Conservation (phyloP, 139 green algal genomes). For the Micractinium conductrix region DNA sequence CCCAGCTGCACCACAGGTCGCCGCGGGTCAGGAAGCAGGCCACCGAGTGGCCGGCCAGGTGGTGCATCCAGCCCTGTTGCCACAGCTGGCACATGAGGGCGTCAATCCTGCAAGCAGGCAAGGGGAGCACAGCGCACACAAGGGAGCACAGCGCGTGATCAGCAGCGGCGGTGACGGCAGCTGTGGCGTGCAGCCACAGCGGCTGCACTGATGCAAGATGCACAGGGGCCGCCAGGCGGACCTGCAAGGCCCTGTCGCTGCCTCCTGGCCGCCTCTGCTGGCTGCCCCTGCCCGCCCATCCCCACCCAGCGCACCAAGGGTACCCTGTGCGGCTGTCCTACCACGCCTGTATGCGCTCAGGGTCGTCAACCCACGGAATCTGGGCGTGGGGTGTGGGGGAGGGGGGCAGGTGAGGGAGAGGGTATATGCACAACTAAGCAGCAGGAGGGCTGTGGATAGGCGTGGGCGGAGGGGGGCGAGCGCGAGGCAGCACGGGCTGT, state of each 20-base stretch:
- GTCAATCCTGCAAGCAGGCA: conserved; percentile 82
- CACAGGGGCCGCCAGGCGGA: too few relatives aligned
- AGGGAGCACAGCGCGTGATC: too few relatives aligned
- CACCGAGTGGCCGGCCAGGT: conserved; percentile 90
- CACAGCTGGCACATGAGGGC: conserved; percentile 82
- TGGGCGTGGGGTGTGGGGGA: neutral
- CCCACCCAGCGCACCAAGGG: conserved; percentile 46
- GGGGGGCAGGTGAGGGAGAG: neutral
- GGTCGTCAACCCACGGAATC: conserved; percentile 78
- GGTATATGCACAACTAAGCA: neutral
- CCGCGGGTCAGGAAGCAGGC: conserved; percentile 97
- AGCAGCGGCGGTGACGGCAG: too few relatives aligned
- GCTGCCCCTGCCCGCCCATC: neutral
- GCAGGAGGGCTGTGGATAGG: too few relatives aligned
- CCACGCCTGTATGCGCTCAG: conserved; percentile 73
- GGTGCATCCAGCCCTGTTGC: conserved; percentile 78
- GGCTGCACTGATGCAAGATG: too few relatives aligned
- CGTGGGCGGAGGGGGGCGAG: neutral
- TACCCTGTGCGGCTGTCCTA: conserved; percentile 69
- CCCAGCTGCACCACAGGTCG: conserved; percentile 78
- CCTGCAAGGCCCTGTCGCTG: too few relatives aligned
- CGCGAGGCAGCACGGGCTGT: too few relatives aligned
- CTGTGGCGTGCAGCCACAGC: too few relatives aligned
- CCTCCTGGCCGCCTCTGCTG: too few relatives aligned
- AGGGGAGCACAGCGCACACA: neutral